phyloP scores from a whole-genome alignment of 441 rosid species.

The Adansonia madagascariensis region DNA sequence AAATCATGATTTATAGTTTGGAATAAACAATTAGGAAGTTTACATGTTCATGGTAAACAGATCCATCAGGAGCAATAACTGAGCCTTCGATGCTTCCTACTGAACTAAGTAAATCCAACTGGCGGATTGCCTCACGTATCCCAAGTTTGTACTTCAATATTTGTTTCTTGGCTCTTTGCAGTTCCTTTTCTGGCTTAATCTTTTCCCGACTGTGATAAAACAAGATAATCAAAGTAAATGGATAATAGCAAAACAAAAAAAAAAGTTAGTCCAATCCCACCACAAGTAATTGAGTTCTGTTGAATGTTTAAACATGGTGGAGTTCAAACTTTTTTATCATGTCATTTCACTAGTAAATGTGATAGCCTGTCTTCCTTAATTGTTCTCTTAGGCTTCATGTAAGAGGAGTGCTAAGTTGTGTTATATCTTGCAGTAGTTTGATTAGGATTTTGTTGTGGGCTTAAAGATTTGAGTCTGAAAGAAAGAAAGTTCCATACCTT shows the following conservation, averaged over 20 bases:
- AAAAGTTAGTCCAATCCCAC: not conserved
- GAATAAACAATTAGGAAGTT: conserved; percentile 25
- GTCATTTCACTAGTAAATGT: not conserved
- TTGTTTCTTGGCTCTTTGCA: conserved; percentile 79
- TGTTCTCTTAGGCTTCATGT: not conserved
- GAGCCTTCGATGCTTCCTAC: conserved; percentile 86
- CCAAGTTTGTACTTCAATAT: conserved; percentile 92
- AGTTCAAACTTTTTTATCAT: not conserved
- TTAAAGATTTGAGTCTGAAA: not conserved
- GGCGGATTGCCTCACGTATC: conserved; percentile 78
- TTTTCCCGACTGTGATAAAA: conserved; percentile 76
- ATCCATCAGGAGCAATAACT: conserved; percentile 92
- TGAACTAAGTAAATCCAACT: conserved; percentile 78
- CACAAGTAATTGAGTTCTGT: not conserved
- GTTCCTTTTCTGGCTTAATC: conserved; percentile 92
- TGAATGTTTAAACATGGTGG: conserved; percentile 11
- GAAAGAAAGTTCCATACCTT: conserved; percentile 54
- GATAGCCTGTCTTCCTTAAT: not conserved
- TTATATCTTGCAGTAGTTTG: not conserved
- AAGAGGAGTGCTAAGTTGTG: not conserved
- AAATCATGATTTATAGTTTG: not conserved
- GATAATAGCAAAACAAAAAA: not conserved
- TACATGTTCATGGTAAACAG: conserved; percentile 95
- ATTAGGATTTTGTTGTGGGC: not conserved
- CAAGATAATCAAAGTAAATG: conserved; percentile 13